These are phyloP conservation scores for Pluteus cervinus DNA, from an alignment of 768 basidiomycete genomes.

Conservation along the genomic window DNA sequence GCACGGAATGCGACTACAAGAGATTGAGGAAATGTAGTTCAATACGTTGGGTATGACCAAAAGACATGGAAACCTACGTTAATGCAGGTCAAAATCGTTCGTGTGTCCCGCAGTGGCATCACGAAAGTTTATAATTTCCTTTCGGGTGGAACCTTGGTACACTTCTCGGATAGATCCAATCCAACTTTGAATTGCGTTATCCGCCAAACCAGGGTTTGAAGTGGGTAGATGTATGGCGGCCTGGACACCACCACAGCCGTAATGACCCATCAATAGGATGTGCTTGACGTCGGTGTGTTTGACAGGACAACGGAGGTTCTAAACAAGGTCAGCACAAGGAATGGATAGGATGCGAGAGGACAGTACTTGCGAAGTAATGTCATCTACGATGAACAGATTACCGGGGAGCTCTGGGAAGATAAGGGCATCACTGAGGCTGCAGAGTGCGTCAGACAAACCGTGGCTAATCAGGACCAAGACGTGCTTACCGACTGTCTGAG, in stretches of 20 bases:
- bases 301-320: constrained; percentile 15
- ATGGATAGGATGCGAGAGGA: not conserved
- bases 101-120: too few relatives aligned
- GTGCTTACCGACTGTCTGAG: constrained; percentile 15
- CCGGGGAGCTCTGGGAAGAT: constrained; percentile 19
- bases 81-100: too few relatives aligned
- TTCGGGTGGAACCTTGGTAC: constrained; percentile 15
- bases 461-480: not conserved
- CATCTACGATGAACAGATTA: constrained; percentile 12
- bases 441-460: too few relatives aligned
- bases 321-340: not conserved
- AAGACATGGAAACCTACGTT: too few relatives aligned
- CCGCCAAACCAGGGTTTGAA: constrained; percentile 4
- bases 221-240: constrained; percentile 11
- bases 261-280: constrained; percentile 19
- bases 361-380: constrained; percentile 13
- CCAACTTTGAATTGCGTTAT: constrained; percentile 15
- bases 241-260: constrained; percentile 18
- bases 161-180: constrained; percentile 16
- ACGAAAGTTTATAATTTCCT: constrained; percentile 4
- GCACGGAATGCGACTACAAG: constrained; percentile 15
- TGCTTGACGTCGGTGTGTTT: constrained; percentile 13
- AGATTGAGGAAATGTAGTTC: too few relatives aligned
- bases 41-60: too few relatives aligned
- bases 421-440: too few relatives aligned